These are phyloP conservation scores for Fusarium sp. DNA, from an alignment of 2,329 filamentous ascomycete genomes.

Conservation along the genomic window DNA sequence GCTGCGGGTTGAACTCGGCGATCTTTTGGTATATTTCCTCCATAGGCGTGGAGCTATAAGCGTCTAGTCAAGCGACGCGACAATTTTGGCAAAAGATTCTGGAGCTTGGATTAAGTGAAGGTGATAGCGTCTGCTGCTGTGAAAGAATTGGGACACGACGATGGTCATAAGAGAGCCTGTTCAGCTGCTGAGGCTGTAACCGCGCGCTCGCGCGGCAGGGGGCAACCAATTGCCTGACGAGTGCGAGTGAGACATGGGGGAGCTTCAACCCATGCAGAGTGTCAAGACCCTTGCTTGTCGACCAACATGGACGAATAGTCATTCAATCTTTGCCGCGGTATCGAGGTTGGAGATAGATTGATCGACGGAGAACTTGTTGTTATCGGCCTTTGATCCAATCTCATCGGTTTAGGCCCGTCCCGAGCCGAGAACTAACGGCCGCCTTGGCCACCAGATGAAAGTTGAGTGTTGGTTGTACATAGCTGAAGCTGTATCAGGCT, in stretches of 20 bases:
- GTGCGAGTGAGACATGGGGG: conserved; percentile 24
- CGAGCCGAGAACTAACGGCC: neutral
- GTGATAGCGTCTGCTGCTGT: neutral
- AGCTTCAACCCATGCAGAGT: neutral
- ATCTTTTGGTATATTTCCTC: conserved; percentile 50
- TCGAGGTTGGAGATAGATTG: neutral
- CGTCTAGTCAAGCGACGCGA: neutral
- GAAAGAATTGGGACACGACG: neutral
- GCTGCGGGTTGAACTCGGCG: conserved; percentile 40
- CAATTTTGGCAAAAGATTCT: neutral
- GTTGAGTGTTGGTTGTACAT: neutral
- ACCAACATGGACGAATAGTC: neutral
- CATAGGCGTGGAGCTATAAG: conserved; percentile 35
- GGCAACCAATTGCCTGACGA: conserved; percentile 17
- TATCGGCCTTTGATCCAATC: neutral
- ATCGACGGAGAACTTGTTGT: neutral
- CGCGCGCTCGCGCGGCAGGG: neutral
- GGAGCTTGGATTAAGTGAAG: conserved; percentile 2
- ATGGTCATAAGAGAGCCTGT: conserved; percentile 1
- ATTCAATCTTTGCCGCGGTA: neutral
- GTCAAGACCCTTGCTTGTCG: conserved; percentile 17
- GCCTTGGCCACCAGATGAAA: neutral
- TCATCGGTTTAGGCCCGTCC: neutral
- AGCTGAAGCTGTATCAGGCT: neutral
- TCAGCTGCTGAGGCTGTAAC: neutral